Percentiles rank a stretch among this genome's conserved stretches.
phyloP scores from a whole-genome alignment of 169 alveolate species.

The Eimeria necatrix region DNA sequence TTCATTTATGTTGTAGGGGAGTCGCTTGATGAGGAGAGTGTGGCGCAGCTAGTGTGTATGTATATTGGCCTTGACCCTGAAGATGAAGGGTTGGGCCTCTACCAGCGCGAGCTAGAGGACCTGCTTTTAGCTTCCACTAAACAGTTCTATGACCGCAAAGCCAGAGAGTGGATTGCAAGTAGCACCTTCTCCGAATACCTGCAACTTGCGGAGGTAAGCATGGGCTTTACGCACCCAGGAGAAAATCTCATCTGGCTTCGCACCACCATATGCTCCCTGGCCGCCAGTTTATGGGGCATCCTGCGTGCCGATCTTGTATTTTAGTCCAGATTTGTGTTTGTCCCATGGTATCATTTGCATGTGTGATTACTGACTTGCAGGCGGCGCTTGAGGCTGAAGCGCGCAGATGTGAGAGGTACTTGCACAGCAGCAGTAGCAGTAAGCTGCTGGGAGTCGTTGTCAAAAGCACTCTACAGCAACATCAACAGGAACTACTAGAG shows the following conservation, averaged over 20 bases:
- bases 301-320: background rate
- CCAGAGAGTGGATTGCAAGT: conserved; percentile 79
- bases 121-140: conserved; percentile 77
- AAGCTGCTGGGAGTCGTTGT: conserved; percentile 81
- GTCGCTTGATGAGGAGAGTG: conserved; percentile 71
- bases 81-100: conserved; percentile 74
- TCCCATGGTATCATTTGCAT: background rate
- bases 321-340: background rate
- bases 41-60: conserved; percentile 75
- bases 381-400: conserved; percentile 80
- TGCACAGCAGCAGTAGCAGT: conserved; percentile 79
- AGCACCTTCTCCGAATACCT: conserved; percentile 84
- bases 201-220: conserved; percentile 80
- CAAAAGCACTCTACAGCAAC: conserved; percentile 70
- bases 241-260: too few species aligned
- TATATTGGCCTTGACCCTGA: conserved; percentile 81
- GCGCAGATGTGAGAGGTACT: conserved; percentile 71
- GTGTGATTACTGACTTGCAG: conserved; percentile 35
- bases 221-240: too few species aligned
- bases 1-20: conserved; percentile 38
- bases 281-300: too few species aligned
- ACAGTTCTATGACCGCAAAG: conserved; percentile 82
- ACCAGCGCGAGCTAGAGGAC: conserved; percentile 83
- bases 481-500: conserved; percentile 78
- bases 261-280: too few species aligned